Conservation (phyloP, 345 rosid genomes). For the Gossypium australe region DNA sequence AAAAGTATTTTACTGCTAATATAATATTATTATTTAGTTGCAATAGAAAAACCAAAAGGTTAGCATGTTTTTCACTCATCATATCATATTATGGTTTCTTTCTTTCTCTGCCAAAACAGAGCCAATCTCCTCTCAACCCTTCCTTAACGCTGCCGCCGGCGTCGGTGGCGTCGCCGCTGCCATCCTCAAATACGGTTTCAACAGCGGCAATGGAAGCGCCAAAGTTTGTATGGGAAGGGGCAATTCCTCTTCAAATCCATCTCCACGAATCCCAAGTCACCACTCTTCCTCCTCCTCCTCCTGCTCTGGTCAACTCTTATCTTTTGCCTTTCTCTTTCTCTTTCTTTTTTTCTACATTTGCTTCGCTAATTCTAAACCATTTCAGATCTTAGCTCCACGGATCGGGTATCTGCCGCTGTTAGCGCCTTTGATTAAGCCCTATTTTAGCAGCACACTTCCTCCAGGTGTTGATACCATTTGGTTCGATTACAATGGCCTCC, state of each 20-base stretch:
- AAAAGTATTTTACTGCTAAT: too few species aligned
- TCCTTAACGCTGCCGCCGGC: neutral
- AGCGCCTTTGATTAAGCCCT: conserved; percentile 57
- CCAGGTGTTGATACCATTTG: conserved; percentile 82
- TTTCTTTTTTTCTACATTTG: too few species aligned
- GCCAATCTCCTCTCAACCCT: neutral
- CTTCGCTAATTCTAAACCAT: neutral
- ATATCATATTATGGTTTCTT: neutral
- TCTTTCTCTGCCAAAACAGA: neutral
- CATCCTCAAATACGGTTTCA: neutral
- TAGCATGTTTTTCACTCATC: neutral
- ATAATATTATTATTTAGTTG: too few species aligned
- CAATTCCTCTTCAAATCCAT: conserved; percentile 81
- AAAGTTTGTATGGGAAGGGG: conserved; percentile 81
- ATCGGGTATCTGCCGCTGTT: conserved; percentile 83
- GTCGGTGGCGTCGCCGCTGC: neutral
- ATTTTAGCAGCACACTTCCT: conserved; percentile 75
- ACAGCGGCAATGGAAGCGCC: conserved; percentile 45
- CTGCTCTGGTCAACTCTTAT: conserved; percentile 42
- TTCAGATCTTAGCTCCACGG: conserved; percentile 66
- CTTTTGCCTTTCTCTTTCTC: neutral
- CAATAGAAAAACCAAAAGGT: neutral
- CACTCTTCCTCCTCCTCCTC: conserved; percentile 78
- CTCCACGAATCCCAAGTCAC: conserved; percentile 88
- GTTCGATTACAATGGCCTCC: conserved; percentile 89